Evolutionary conservation across 257 asterid species (phyloP).

Genomic region (Lycium ferocissimum): DNA sequence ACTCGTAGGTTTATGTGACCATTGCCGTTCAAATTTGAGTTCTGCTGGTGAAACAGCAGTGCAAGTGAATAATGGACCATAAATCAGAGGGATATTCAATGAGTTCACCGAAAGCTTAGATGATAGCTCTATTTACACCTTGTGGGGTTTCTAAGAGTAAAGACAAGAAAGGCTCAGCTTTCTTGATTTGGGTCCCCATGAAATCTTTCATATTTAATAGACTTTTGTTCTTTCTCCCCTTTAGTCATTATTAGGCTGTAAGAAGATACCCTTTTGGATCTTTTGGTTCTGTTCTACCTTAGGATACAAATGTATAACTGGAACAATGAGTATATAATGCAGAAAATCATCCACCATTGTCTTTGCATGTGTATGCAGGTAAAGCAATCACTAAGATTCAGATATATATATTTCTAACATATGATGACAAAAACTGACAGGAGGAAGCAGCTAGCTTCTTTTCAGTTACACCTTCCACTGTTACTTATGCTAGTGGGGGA

Average conservation of each 20-base stretch:
- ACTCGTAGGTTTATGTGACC: constrained; percentile 2
- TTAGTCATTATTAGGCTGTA: constrained; percentile 28
- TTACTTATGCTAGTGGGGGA: too few relatives aligned
- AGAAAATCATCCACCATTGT: background rate
- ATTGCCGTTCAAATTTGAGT: background rate
- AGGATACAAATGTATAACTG: background rate
- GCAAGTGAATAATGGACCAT: background rate
- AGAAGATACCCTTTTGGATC: constrained; percentile 24
- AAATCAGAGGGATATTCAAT: background rate
- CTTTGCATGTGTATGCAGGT: constrained; percentile 25
- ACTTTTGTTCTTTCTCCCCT: constrained; percentile 18
- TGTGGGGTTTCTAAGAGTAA: background rate
- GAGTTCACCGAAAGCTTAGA: background rate
- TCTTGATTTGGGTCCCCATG: constrained; percentile 13
- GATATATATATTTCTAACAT: background rate
- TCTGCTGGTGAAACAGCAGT: background rate
- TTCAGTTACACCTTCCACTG: background rate
- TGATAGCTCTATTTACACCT: background rate
- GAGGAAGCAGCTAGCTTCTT: constrained; percentile 22
- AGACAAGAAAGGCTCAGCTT: constrained; percentile 8
- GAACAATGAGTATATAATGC: constrained; percentile 10
- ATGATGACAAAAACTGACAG: constrained; percentile 30
- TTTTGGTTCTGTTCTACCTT: background rate
- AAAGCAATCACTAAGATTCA: constrained; percentile 10
- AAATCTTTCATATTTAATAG: background rate